phyloP scores from a whole-genome alignment of 441 rosid genomes.

The Lepidium campestre region DNA sequence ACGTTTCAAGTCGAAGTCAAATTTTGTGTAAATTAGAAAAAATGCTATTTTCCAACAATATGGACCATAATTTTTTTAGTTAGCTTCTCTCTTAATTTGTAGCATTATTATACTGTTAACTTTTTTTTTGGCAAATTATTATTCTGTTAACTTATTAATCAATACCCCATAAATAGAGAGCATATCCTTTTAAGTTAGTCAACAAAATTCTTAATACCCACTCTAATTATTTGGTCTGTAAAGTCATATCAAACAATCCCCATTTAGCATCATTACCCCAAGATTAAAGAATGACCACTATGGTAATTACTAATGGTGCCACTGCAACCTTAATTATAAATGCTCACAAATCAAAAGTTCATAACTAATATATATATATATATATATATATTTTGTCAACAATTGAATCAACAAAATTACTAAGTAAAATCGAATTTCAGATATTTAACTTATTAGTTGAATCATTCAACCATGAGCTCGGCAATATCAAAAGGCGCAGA shows the following conservation, averaged over 20 bases:
- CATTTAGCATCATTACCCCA: slow-evolving; percentile 4
- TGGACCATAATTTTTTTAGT: too few species aligned
- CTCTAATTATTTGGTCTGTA: slow-evolving; percentile 7
- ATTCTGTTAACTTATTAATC: not conserved
- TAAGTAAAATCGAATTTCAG: too few species aligned
- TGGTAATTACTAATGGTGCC: not conserved
- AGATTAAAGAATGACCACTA: slow-evolving; percentile 7
- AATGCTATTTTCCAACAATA: too few species aligned
- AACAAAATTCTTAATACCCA: slow-evolving; percentile 4
- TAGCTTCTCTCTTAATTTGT: too few species aligned
- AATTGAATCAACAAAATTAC: too few species aligned
- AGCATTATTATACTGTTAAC: too few species aligned
- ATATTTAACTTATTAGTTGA: too few species aligned
- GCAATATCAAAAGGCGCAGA: not conserved
- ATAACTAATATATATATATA: not conserved
- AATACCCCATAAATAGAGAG: not conserved
- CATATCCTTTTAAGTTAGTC: slow-evolving; percentile 4
- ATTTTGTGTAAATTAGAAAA: too few species aligned
- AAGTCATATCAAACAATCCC: not conserved
- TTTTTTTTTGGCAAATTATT: too few species aligned
- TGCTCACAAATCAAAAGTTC: not conserved
- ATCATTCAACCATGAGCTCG: too few species aligned
- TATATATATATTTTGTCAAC: too few species aligned
- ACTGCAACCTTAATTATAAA: not conserved
- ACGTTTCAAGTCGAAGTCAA: too few species aligned